Conservation (phyloP, 805 yeast species). For the Wickerhamomyces bisporus region DNA sequence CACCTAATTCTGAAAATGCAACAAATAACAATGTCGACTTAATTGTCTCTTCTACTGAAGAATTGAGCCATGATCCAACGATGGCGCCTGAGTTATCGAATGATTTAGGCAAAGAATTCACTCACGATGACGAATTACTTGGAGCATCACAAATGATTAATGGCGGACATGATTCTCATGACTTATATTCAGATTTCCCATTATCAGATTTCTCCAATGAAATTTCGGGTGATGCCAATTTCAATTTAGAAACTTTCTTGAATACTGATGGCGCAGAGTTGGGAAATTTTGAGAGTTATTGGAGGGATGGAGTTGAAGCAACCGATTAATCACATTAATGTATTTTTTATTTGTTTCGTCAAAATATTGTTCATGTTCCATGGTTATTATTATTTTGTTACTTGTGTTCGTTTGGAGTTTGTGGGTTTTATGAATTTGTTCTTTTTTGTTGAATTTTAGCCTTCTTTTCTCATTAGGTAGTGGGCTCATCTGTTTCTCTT, state of each 20-base stretch:
- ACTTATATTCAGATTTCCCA: constrained; percentile 29
- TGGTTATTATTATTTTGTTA: neutral
- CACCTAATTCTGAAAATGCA: constrained; percentile 26
- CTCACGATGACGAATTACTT: constrained; percentile 10
- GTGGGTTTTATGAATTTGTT: too few relatives aligned
- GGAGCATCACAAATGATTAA: constrained; percentile 12
- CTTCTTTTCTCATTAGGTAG: too few relatives aligned
- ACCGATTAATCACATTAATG: too few relatives aligned
- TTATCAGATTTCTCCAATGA: constrained; percentile 28
- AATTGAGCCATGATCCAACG: constrained; percentile 1
- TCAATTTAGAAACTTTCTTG: constrained; percentile 40
- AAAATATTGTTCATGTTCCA: neutral
- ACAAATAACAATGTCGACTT: constrained; percentile 5
- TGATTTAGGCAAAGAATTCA: constrained; percentile 4
- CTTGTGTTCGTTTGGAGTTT: neutral
- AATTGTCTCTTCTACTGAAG: neutral
- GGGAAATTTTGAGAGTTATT: constrained; percentile 30
- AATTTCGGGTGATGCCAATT: constrained; percentile 30
- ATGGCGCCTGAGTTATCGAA: constrained; percentile 1
- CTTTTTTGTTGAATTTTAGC: neutral
- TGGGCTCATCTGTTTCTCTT: too few relatives aligned
- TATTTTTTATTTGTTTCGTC: too few relatives aligned
- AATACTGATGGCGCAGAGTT: constrained; percentile 34
- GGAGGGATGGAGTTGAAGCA: constrained; percentile 40
- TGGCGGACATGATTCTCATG: constrained; percentile 20